Conservation (phyloP, 2,329 filamentous ascomycete genomes). For the Magnaporthales sp. region DNA sequence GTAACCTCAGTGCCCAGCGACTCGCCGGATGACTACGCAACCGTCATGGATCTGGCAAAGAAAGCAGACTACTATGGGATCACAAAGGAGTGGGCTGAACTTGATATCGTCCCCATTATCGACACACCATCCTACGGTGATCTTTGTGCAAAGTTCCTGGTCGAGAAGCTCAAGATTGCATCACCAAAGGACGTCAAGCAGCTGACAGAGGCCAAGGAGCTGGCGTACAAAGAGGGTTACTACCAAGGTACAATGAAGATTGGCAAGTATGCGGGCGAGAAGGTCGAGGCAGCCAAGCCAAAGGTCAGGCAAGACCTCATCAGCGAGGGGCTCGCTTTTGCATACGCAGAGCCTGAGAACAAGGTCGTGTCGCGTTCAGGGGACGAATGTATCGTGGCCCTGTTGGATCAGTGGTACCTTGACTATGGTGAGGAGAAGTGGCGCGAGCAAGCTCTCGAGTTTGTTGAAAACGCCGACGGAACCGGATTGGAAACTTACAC, state of each 20-base stretch:
- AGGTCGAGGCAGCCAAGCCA: slow-evolving; percentile 75
- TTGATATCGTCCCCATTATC: slow-evolving; percentile 84
- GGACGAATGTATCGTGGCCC: slow-evolving; percentile 86
- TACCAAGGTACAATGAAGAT: slow-evolving; percentile 89
- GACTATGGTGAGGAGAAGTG: slow-evolving; percentile 91
- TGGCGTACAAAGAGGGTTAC: slow-evolving; percentile 95
- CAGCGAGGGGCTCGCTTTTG: slow-evolving; percentile 71
- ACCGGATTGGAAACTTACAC: slow-evolving; percentile 71
- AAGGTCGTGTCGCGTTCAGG: slow-evolving; percentile 82
- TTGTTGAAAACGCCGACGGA: slow-evolving; percentile 59
- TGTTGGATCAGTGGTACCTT: slow-evolving; percentile 96
- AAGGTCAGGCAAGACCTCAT: slow-evolving; percentile 73
- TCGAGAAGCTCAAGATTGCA: slow-evolving; percentile 91
- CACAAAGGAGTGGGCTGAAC: slow-evolving; percentile 90
- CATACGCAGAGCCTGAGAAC: slow-evolving; percentile 88
- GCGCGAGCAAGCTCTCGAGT: slow-evolving; percentile 66
- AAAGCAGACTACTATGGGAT: slow-evolving; percentile 96
- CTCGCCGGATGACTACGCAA: slow-evolving; percentile 91
- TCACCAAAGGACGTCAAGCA: slow-evolving; percentile 92
- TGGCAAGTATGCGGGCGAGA: slow-evolving; percentile 80
- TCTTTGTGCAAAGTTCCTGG: slow-evolving; percentile 71
- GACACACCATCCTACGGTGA: slow-evolving; percentile 82
- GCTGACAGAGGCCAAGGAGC: slow-evolving; percentile 80
- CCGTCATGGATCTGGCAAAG: slow-evolving; percentile 77
- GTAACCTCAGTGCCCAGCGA: slow-evolving; percentile 95